A percentile compares a stretch with the other conserved stretches of the same genome.
phyloP scores from a whole-genome alignment of 768 basidiomycete genomes.

The Tephrocybe sp. region DNA sequence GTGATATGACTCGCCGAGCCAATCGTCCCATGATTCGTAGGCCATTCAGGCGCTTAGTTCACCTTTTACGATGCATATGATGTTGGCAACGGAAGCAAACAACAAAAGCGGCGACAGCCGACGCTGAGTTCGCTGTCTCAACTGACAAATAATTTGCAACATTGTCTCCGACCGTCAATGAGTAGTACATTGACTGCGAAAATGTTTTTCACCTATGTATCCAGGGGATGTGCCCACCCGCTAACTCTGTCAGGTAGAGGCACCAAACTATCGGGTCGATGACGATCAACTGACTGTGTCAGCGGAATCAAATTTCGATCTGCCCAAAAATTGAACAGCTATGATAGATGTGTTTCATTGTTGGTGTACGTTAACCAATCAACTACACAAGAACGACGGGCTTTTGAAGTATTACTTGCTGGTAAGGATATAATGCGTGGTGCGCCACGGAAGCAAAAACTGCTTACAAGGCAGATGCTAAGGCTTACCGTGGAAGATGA shows the following conservation, averaged over 20 bases:
- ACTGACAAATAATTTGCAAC: background rate
- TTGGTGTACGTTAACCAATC: background rate
- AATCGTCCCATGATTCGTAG: constrained; percentile 3
- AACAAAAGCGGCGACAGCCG: constrained; percentile 11
- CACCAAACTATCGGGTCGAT: background rate
- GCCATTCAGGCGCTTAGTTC: background rate
- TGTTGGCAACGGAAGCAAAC: constrained; percentile 5
- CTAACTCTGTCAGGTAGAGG: background rate
- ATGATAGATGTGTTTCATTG: background rate
- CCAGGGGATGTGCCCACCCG: background rate
- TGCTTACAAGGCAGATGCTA: no score
- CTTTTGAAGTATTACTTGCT: background rate
- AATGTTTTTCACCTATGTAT: background rate
- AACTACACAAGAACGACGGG: background rate
- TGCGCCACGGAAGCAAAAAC: constrained; percentile 5
- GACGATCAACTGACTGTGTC: constrained; percentile 3
- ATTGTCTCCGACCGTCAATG: background rate
- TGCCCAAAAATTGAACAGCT: background rate
- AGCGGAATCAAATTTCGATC: constrained; percentile 6
- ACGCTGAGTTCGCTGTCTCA: background rate
- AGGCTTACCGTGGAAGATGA: background rate
- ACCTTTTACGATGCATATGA: background rate
- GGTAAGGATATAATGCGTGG: background rate
- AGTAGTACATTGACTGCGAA: no score
- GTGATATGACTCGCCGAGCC: background rate